A percentile compares a stretch with the other conserved stretches of the same genome.
Evolutionary conservation across 1,139 yeast genomes (phyloP).

Genomic region (Debaryomyces nepalensis): DNA sequence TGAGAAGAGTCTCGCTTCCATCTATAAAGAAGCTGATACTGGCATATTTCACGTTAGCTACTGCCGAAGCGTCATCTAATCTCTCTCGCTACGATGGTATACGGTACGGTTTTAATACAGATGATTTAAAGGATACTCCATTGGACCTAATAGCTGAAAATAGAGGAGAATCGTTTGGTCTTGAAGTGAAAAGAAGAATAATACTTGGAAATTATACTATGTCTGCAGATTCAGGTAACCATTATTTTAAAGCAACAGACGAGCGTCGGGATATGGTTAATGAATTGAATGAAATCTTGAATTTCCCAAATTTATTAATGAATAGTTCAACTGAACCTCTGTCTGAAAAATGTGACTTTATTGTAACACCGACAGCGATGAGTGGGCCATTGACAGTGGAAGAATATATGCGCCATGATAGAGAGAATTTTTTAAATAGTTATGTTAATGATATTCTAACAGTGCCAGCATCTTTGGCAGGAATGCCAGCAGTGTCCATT

Average conservation of each 20-base stretch:
- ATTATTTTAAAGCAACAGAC: slow-evolving; percentile 75
- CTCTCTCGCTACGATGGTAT: slow-evolving; percentile 89
- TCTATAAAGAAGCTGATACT: slow-evolving; percentile 71
- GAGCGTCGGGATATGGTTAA: slow-evolving; percentile 62
- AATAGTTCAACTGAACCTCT: slow-evolving; percentile 14
- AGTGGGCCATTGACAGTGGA: slow-evolving; percentile 59
- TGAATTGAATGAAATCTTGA: slow-evolving; percentile 71
- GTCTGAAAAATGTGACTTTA: slow-evolving; percentile 61
- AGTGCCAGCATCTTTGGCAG: slow-evolving; percentile 90
- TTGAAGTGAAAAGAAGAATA: slow-evolving; percentile 82
- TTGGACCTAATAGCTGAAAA: slow-evolving; percentile 57
- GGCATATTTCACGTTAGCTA: slow-evolving; percentile 83
- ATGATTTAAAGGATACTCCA: slow-evolving; percentile 33
- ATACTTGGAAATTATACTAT: slow-evolving; percentile 85
- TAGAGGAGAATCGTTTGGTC: slow-evolving; percentile 70
- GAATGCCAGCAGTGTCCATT: slow-evolving; percentile 80
- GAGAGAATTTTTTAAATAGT: slow-evolving; percentile 57
- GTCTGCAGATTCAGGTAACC: slow-evolving; percentile 77
- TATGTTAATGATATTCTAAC: slow-evolving; percentile 85
- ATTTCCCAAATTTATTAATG: slow-evolving; percentile 50
- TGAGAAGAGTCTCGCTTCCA: slow-evolving; percentile 72
- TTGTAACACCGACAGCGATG: slow-evolving; percentile 75
- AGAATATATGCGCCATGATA: slow-evolving; percentile 37
- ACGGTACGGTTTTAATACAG: slow-evolving; percentile 62
- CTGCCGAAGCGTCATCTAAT: slow-evolving; percentile 95